Percentiles rank a stretch among this genome's conserved stretches.
These are phyloP conservation scores for Podospora tetraspora DNA, from an alignment of 495 filamentous ascomycete genomes.

Conservation along the genomic window DNA sequence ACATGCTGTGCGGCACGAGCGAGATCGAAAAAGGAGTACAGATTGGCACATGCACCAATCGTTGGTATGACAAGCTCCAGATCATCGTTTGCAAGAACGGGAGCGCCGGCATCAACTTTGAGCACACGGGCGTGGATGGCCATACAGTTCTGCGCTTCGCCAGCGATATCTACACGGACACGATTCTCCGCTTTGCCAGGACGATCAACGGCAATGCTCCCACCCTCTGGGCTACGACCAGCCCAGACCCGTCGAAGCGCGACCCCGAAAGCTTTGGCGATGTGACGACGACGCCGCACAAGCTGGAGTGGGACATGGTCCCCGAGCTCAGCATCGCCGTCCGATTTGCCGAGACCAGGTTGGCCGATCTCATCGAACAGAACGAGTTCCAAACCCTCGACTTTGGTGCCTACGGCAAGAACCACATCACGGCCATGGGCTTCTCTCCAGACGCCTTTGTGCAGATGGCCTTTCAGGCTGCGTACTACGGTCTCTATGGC, in stretches of 20 bases:
- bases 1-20: conserved; percentile 96
- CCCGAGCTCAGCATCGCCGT: conserved; percentile 88
- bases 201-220: conserved; percentile 96
- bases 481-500: conserved; percentile 96
- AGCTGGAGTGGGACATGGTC: conserved; percentile 96
- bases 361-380: conserved; percentile 92
- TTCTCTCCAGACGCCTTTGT: conserved; percentile 97
- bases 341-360: conserved; percentile 89
- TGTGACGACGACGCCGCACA: conserved; percentile 89
- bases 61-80: conserved; percentile 99
- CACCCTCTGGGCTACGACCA: conserved; percentile 82
- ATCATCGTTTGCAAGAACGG: conserved; percentile 99
- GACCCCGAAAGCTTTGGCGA: conserved; percentile 93
- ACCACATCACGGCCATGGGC: conserved; percentile 94
- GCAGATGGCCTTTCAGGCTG: conserved; percentile 98
- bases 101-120: conserved; percentile 96
- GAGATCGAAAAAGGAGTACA: conserved; percentile 90
- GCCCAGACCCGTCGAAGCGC: conserved; percentile 88
- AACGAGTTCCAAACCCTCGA: conserved; percentile 94
- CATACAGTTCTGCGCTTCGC: conserved; percentile 96
- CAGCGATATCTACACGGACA: conserved; percentile 95
- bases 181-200: conserved; percentile 90
- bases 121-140: conserved; percentile 96
- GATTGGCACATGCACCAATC: conserved; percentile 94
- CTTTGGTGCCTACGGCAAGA: conserved; percentile 86